Evolutionary conservation across 2,329 filamentous ascomycete species (phyloP), one percentile per base, ranked within the genome.

Genomic region (Apiospora pterosperma): DNA sequence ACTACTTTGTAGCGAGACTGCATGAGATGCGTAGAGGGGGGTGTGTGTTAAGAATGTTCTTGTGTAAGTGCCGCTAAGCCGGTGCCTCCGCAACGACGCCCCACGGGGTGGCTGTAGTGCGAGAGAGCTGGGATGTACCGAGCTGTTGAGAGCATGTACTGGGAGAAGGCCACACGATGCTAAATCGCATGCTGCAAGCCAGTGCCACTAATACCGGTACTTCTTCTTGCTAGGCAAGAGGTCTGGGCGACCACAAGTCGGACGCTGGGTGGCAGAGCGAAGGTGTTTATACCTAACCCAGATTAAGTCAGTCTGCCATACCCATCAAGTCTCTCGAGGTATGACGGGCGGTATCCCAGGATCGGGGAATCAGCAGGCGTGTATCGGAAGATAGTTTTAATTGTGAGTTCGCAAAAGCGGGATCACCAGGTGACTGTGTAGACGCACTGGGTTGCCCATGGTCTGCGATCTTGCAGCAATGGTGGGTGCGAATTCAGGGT

Each of bases 161-260:
- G 48, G 10, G 25, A 31, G 16, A 31, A 12, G 16, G 48, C 28
- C 28, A 55, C 31, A 55, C 48, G 48, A 28, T 28, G 21, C 48
- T 55, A 55, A 34, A 55, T 55, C 48, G 48, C 48, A 19, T 55
- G 48, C 58, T 39, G 58, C 58, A 60, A 25, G 23, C 36, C 34
- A 39, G 58, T 60, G 58, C 58, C 36, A 36, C 36, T 23, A 60
- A 14, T 16, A 60, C n/a, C 58, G 58, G 58, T 60, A 60, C 58
- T 60, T 55, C 6, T 8, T 16, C 38, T 10, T n/a, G n/a, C n/a
- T n/a, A n/a, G 28, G 48, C 48, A 8, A 28, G 48, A 23, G 58
- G 58, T 39, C 58, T 60, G 34, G 34, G 58, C 58, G 36, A 16
- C 25, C 34, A 25, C n/a, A 36, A 23, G 58, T 16, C 34, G 48